Conservation (phyloP, 1,284 basidiomycete species). For the Leccinum pallidistipes region DNA sequence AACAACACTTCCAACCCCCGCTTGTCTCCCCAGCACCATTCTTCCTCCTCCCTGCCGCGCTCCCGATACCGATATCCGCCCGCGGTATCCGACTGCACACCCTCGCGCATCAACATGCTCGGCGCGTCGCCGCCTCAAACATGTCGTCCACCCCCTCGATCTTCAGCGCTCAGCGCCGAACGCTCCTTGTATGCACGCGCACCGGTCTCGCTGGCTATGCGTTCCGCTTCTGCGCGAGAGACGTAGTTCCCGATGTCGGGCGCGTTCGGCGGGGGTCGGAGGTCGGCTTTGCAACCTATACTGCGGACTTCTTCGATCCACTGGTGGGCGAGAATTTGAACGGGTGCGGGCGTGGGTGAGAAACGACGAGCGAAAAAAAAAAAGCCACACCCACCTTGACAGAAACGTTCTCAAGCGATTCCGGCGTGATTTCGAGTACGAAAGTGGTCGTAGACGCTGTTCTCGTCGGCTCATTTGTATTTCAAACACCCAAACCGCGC, state of each 20-base stretch:
- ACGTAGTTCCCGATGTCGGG: conserved; percentile 53
- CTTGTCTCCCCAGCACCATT: conserved; percentile 34
- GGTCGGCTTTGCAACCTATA: conserved; percentile 87
- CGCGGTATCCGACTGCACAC: conserved; percentile 54
- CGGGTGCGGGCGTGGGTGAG: background rate
- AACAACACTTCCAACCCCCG: conserved; percentile 55
- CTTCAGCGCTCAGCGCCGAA: conserved; percentile 65
- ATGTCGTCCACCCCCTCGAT: conserved; percentile 95
- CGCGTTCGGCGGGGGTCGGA: conserved; percentile 59
- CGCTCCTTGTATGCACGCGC: conserved; percentile 94
- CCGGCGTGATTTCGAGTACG: conserved; percentile 96
- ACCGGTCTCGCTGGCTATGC: conserved; percentile 77
- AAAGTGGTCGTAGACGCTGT: conserved; percentile 89
- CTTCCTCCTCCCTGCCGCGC: conserved; percentile 33
- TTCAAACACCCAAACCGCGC: background rate
- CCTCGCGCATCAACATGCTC: conserved; percentile 91
- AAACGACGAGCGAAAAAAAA: background rate
- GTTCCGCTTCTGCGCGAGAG: conserved; percentile 72
- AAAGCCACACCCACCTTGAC: conserved; percentile 70
- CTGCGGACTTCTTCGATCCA: conserved; percentile 97
- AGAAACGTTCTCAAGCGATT: conserved; percentile 94
- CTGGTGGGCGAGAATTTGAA: conserved; percentile 39
- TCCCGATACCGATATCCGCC: conserved; percentile 36
- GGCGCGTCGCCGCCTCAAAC: conserved; percentile 92
- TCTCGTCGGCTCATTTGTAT: background rate